Evolutionary conservation across 306 rosid genomes (phyloP).

Genomic region (Corylus avellana): DNA sequence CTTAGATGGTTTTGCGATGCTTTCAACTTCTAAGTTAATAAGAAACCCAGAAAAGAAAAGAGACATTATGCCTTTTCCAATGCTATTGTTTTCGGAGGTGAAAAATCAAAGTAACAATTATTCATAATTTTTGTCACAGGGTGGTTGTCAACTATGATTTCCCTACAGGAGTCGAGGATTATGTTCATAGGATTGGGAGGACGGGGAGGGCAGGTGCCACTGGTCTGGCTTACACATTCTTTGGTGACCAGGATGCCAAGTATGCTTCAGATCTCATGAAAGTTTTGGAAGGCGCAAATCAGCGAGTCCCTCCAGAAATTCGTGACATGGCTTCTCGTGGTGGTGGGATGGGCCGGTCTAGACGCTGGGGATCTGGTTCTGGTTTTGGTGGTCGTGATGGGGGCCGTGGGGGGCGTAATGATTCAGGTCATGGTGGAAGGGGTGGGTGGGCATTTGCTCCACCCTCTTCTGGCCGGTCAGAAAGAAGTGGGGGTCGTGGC

Average conservation of each 20-base stretch:
- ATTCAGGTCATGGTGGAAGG: slow-evolving; percentile 65
- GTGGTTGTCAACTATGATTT: slow-evolving; percentile 95
- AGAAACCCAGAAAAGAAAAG: neutral
- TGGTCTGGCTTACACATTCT: slow-evolving; percentile 88
- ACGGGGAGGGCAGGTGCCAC: slow-evolving; percentile 99
- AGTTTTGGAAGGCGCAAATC: slow-evolving; percentile 96
- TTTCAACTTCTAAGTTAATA: neutral
- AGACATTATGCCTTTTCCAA: neutral
- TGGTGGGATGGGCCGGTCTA: slow-evolving; percentile 81
- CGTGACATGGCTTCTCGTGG: slow-evolving; percentile 85
- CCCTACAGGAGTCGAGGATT: slow-evolving; percentile 99
- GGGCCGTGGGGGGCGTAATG: slow-evolving; percentile 65
- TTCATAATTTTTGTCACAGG: slow-evolving; percentile 44
- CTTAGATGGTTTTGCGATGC: neutral
- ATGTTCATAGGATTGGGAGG: slow-evolving; percentile 99
- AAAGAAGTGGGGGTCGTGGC: slow-evolving; percentile 66
- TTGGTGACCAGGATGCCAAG: slow-evolving; percentile 93
- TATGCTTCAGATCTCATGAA: slow-evolving; percentile 90
- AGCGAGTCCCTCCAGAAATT: slow-evolving; percentile 78
- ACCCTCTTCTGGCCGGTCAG: slow-evolving; percentile 36
- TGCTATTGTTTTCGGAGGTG: neutral
- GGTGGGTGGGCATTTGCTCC: slow-evolving; percentile 56
- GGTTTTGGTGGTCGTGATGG: slow-evolving; percentile 52
- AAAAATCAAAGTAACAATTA: slow-evolving; percentile 16
- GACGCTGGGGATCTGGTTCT: slow-evolving; percentile 74